Base-by-base conservation (phyloP, 2,329 filamentous ascomycete species). In the Curvularia sp. region DNA sequence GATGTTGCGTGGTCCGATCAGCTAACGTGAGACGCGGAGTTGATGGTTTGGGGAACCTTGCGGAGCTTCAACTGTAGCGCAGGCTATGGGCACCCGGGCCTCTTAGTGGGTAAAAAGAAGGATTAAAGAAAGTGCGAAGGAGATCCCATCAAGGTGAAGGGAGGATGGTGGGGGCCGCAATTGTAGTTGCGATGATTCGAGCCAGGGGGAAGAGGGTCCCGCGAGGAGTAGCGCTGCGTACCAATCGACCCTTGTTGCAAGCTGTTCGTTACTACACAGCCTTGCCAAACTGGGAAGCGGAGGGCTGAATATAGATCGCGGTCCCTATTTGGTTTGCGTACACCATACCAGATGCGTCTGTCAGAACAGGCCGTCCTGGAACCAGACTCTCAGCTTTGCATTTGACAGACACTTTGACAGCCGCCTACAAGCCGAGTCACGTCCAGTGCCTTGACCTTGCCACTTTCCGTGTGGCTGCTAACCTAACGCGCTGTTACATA, bases 41-140 rank as follows among this genome's bases (percentile, higher is more conserved):
- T 42, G 41, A 47, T 58, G 48, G 63, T 52, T 55, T 49, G 47
- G 35, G 42, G 26, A 28, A 22, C 47, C 39, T 44, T 48, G 38
- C 35, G 47, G 46, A 63, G 61, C 57, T 60, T 55, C 56, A 61
- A 57, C 46, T 33, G 59, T 57, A 43, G 52, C 13, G 41, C 20
- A 28, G 30, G n/a, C 33, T 9, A 49, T 33, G 53, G 53, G 51
- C 51, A 42, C 46, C 41, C 39, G 15, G 38, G 51, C 51, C 43
- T 49, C 51, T 48, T 60, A 41, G 59, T 41, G 24, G 24, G 22
- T 38, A 51, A 33, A 53, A 62, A 67, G 52, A 58, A 57, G 57
- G 56, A 51, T 73, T 68, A 75, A 75, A 54, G 73, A 77, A 62
- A 75, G 73, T 74, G 71, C 55, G 72, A 76, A 77, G 63, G 58